Percentiles rank a stretch among this genome's conserved stretches.
Evolutionary conservation across 257 asterid species (phyloP).

Genomic region (Ballota nigra): DNA sequence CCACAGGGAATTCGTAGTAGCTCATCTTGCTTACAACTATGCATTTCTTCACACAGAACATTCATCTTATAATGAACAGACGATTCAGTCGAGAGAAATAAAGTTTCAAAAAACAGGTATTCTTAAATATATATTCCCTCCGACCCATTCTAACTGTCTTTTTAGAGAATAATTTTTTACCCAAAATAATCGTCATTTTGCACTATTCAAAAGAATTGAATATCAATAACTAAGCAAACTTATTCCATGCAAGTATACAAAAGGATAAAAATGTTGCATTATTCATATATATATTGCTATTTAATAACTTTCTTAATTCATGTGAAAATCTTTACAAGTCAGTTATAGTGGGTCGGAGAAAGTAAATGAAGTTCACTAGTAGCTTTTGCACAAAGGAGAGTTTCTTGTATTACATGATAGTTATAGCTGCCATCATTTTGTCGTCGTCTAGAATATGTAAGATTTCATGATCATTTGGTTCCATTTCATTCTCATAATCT

Average conservation of each 20-base stretch:
- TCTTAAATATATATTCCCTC: not conserved
- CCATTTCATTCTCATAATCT: not conserved
- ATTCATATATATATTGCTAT: not conserved
- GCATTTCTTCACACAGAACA: not conserved
- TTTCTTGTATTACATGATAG: not conserved
- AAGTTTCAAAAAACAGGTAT: not conserved
- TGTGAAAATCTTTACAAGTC: no score
- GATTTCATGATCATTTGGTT: not conserved
- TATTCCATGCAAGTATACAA: no score
- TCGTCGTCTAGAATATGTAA: not conserved
- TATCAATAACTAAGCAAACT: not conserved
- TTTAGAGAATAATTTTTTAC: not conserved
- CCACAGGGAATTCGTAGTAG: not conserved
- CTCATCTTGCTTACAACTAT: conserved; percentile 1
- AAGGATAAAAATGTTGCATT: not conserved
- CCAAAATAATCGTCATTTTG: not conserved
- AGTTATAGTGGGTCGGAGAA: not conserved
- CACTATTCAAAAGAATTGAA: no score
- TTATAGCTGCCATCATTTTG: not conserved
- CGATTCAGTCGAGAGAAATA: not conserved
- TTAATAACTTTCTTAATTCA: not conserved
- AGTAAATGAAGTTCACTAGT: not conserved
- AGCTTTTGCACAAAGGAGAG: not conserved
- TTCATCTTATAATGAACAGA: not conserved
- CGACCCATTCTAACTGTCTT: not conserved